Conservation (phyloP, 768 basidiomycete genomes). For the Hortiboletus flavorubellus region DNA sequence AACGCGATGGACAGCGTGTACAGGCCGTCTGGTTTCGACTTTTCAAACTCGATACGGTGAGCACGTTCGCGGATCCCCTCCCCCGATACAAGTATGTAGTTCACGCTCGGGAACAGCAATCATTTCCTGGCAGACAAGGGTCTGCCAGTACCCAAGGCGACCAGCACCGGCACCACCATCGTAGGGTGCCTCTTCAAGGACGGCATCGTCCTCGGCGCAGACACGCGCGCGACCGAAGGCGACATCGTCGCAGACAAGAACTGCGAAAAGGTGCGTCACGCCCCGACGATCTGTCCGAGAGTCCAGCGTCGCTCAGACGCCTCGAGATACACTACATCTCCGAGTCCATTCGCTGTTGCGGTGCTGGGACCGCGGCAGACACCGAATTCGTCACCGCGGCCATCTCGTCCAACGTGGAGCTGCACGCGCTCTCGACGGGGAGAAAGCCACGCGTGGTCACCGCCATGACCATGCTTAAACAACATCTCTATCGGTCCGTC, state of each 20-base stretch:
- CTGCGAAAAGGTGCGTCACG: constrained; percentile 85
- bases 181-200: constrained; percentile 93
- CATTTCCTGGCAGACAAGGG: constrained; percentile 69
- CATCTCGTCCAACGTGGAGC: constrained; percentile 94
- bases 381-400: constrained; percentile 93
- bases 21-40: constrained; percentile 65
- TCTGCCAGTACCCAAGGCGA: constrained; percentile 73
- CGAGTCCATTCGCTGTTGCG: constrained; percentile 94
- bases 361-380: constrained; percentile 98
- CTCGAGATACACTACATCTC: constrained; percentile 93
- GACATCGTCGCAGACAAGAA: constrained; percentile 98
- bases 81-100: not conserved
- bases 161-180: constrained; percentile 95
- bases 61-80: constrained; percentile 3
- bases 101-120: constrained; percentile 46
- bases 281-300: no score
- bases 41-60: constrained; percentile 72
- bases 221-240: constrained; percentile 94
- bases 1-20: constrained; percentile 45
- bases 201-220: constrained; percentile 93
- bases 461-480: constrained; percentile 99
- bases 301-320: no score
- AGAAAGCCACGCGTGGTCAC: constrained; percentile 92
- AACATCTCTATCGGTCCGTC: constrained; percentile 83
- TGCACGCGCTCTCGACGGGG: constrained; percentile 88